Evolutionary conservation across 2,329 filamentous ascomycete species (phyloP).

Genomic region (Ceratocystis lukuohia): DNA sequence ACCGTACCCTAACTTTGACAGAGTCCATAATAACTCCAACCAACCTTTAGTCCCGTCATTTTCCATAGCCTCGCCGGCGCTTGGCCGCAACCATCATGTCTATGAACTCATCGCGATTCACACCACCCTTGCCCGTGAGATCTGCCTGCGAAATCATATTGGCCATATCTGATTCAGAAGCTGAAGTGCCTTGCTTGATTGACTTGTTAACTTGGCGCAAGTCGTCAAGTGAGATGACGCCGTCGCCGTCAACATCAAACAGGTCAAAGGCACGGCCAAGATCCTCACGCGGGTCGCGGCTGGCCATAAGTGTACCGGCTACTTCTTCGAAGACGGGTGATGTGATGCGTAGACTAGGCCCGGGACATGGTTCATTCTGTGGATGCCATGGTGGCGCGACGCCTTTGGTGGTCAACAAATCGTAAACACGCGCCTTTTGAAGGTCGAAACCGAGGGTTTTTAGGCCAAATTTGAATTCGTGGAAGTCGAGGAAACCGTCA

Average conservation of each 20-base stretch:
- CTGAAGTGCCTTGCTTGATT: constrained; percentile 61
- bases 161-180: constrained; percentile 82
- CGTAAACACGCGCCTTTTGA: constrained; percentile 70
- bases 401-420: constrained; percentile 69
- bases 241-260: constrained; percentile 88
- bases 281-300: constrained; percentile 79
- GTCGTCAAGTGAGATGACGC: constrained; percentile 79
- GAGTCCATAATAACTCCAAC: neutral
- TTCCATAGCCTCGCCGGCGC: constrained; percentile 20
- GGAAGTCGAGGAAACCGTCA: constrained; percentile 81
- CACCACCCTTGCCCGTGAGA: constrained; percentile 76
- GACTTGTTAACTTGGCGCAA: constrained; percentile 77
- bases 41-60: constrained; percentile 2
- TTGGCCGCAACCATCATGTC: constrained; percentile 38
- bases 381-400: constrained; percentile 49
- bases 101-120: constrained; percentile 56
- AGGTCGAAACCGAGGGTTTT: constrained; percentile 91
- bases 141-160: constrained; percentile 99
- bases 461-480: constrained; percentile 93
- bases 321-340: constrained; percentile 61
- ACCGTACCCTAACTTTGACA: neutral
- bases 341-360: constrained; percentile 55
- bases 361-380: constrained; percentile 41
- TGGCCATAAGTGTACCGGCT: constrained; percentile 66
- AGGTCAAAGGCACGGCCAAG: constrained; percentile 81